Percentiles rank a stretch among this genome's conserved stretches.
Evolutionary conservation across 2,329 filamentous ascomycete genomes (phyloP).

Genomic region (Chaetomium sp.): DNA sequence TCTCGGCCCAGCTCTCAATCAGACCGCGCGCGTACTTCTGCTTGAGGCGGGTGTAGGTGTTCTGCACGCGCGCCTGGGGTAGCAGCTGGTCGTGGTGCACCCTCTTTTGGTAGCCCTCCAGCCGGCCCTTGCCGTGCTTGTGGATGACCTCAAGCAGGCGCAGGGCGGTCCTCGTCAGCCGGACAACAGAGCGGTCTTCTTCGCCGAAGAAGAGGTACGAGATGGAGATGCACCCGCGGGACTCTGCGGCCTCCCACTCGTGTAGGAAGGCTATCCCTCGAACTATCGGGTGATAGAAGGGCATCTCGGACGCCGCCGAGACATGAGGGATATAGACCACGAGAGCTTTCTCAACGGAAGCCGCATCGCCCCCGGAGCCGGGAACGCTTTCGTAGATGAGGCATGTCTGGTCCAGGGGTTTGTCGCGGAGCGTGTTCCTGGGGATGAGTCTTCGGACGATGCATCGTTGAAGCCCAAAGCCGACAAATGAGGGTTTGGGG

Average conservation of each 20-base stretch:
- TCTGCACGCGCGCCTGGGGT: conserved; percentile 74
- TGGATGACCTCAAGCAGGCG: conserved; percentile 68
- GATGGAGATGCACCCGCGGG: conserved; percentile 57
- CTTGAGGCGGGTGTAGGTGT: conserved; percentile 81
- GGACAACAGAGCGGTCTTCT: conserved; percentile 40
- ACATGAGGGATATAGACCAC: conserved; percentile 81
- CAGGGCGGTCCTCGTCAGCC: conserved; percentile 67
- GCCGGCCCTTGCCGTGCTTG: conserved; percentile 71
- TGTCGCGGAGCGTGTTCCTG: conserved; percentile 76
- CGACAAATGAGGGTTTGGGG: conserved; percentile 49
- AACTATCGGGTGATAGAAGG: conserved; percentile 86
- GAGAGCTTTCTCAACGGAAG: conserved; percentile 46
- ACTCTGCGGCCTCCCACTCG: conserved; percentile 54
- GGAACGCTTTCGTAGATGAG: conserved; percentile 59
- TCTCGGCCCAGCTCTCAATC: conserved; percentile 78
- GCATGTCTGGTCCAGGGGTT: conserved; percentile 79
- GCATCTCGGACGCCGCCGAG: conserved; percentile 61
- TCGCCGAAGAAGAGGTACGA: conserved; percentile 60
- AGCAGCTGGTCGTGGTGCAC: conserved; percentile 83
- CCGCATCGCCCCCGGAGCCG: conserved; percentile 33
- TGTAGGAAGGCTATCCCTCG: conserved; percentile 75
- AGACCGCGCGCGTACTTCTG: conserved; percentile 72
- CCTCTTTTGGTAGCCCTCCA: conserved; percentile 73
- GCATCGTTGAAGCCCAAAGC: conserved; percentile 57
- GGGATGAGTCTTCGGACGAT: conserved; percentile 80